Evolutionary conservation across 352 stramenopile genomes (phyloP).

Genomic region (Globisporangium megalacanthum): DNA sequence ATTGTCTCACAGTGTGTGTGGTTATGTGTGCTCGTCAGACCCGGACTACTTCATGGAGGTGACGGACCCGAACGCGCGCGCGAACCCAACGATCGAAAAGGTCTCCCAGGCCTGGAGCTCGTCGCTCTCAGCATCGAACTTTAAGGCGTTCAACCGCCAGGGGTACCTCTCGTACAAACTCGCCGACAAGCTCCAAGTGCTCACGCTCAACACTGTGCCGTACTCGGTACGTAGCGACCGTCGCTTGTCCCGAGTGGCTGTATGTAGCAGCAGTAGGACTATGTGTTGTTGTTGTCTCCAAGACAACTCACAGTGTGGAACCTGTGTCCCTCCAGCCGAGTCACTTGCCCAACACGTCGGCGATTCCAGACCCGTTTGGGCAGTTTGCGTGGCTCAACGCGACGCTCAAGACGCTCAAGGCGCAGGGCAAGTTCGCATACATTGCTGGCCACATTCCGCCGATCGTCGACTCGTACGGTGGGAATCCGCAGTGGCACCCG

Average conservation of each 20-base stretch:
- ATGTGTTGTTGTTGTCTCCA: neutral
- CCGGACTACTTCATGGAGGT: conserved; percentile 75
- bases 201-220: conserved; percentile 78
- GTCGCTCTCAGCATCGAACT: conserved; percentile 46
- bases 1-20: too few relatives aligned
- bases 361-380: conserved; percentile 73
- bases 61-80: conserved; percentile 42
- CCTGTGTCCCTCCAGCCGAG: conserved; percentile 29
- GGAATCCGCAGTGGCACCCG: conserved; percentile 79
- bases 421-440: conserved; percentile 54
- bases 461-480: conserved; percentile 82
- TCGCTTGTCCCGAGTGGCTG: too few relatives aligned
- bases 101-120: conserved; percentile 44
- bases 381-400: conserved; percentile 89
- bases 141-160: conserved; percentile 42
- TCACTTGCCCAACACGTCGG: conserved; percentile 67
- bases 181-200: conserved; percentile 54
- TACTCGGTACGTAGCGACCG: conserved; percentile 51
- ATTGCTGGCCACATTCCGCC: conserved; percentile 90
- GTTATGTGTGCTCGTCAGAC: conserved; percentile 17
- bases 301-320: too few relatives aligned
- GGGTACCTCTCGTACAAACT: conserved; percentile 64
- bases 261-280: too few relatives aligned
- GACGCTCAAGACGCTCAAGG: conserved; percentile 47
- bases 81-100: conserved; percentile 54